Evolutionary conservation across 352 stramenopile species (phyloP), one percentile per base, ranked within the genome.

Genomic region (Halophytophthora polymorphica): DNA sequence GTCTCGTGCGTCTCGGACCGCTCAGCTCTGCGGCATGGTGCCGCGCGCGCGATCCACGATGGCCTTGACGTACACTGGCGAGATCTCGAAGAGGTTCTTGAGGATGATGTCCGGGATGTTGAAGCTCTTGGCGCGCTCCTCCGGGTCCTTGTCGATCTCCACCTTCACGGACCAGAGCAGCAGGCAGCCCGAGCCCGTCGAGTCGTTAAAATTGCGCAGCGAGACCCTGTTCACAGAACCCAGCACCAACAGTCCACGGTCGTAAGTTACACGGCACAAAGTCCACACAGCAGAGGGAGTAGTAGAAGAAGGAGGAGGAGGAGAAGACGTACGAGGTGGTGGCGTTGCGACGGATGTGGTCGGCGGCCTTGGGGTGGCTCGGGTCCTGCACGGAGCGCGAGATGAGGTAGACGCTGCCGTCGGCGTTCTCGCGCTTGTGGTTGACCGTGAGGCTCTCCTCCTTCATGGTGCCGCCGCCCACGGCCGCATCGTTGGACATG

Each of bases 41-140:
- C 67, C 76, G 28, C 77, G 79, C 28, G 78, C 72, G 25, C 78
- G 77, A 44, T 95, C 84, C 33, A 93, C 74, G 23, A 93, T 73
- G 22, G 67, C 80, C 69, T 95, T 95, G 37, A 95, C 83, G 43
- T 83, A 92, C 19, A 92, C 79, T 0, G 84, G 84, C 19, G 78
- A 77, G 58, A 93, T 81, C 64, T 95, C 84, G 37, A 95, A 95
- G 17, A 95, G 52, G 66, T 95, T 95, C 64, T 90, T 90, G 19
- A 95, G 63, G 49, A 95, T 90, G 52, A 92, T 89, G 49, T 95
- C 84, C 28, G 83, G 78, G 33, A 87, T 81, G 66, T 95, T 95
- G 52, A 79, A 76, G 42, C 71, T 76, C 64, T 88, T 88, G 40
- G 71, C 69, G 25, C 74, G 75, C 63, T 91, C 80, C 34, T 89